Base-by-base conservation (phyloP, 306 rosid genomes). In the Cajanus cajan region DNA sequence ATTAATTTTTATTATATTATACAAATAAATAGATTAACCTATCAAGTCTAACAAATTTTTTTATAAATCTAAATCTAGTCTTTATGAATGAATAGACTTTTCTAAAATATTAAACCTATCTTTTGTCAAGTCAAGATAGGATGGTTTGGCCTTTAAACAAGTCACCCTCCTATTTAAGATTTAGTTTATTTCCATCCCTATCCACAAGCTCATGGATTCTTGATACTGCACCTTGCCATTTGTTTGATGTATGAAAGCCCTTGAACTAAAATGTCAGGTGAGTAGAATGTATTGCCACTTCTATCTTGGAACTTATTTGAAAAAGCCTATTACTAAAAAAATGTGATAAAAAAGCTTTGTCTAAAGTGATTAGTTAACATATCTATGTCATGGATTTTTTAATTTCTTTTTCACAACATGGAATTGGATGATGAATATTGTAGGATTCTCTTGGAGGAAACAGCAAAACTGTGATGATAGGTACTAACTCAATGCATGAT, bases 401-500 rank as follows among this genome's bases (percentile, higher is more conserved):
- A 22, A 73, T 39, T 58, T 74, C 39, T 71, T 33, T 73, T 54
- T 57, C 44, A 55, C 78, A 54, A 73, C 78, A 62, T 25, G 34
- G 57, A 47, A 11, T 33, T 78, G 76, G 50, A 73, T 70, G 73
- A 82, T 85, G 81, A 50, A 86, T 80, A 43, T n/a, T 89, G 57
- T 57, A 96, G 99, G 98, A 96, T 86, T 96, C 99, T 64, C 96
- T 96, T 19, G 98, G 98, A 68, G 99, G 99, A 77, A 96, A 96
- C 86, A 96, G 96, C 88, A 96, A 93, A 86, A 96, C 99, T 0
- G 94, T 96, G 82, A 96, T 96, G 99, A 96, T 96, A 83, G 98
- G 99, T 96, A 90, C 37, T 74, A 50, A 65, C 74, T 52, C 59
- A 16, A 68, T 77, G 16, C 68, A 22, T 31, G 58, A 10, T 25